Conservation (phyloP, 2,329 filamentous ascomycete genomes). For the Fusarium sp. region DNA sequence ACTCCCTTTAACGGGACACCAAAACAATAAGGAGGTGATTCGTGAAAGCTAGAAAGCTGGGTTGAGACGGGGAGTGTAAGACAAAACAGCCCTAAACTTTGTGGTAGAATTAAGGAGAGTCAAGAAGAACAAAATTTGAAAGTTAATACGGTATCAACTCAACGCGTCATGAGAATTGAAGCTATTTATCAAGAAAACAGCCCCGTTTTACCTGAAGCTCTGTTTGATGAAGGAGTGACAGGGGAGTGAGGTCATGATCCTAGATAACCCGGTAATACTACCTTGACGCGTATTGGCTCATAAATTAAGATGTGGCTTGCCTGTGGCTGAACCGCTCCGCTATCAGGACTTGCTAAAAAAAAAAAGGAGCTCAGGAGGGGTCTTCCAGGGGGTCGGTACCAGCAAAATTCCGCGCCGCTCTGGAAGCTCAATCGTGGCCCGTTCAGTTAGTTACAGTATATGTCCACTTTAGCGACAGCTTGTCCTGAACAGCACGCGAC, state of each 20-base stretch:
- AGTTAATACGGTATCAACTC: slow-evolving; percentile 25
- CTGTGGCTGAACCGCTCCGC: slow-evolving; percentile 35
- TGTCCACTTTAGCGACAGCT: slow-evolving; percentile 48
- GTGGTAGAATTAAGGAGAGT: slow-evolving; percentile 38
- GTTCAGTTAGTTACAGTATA: slow-evolving; percentile 42
- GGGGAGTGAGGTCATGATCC: slow-evolving; percentile 40
- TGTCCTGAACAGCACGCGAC: slow-evolving; percentile 50
- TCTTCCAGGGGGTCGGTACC: slow-evolving; percentile 37
- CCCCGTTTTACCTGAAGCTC: slow-evolving; percentile 27
- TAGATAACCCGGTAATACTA: slow-evolving; percentile 22
- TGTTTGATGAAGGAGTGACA: slow-evolving; percentile 34
- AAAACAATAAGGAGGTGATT: slow-evolving; percentile 19
- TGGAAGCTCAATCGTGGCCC: slow-evolving; percentile 48
- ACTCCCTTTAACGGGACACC: slow-evolving; percentile 19
- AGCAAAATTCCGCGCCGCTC: slow-evolving; percentile 45
- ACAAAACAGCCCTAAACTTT: slow-evolving; percentile 4
- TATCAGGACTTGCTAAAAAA: not conserved
- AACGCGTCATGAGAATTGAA: slow-evolving; percentile 23
- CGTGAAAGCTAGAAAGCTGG: slow-evolving; percentile 13
- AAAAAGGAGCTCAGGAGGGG: slow-evolving; percentile 30
- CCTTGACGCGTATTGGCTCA: slow-evolving; percentile 35
- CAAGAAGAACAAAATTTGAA: slow-evolving; percentile 30
- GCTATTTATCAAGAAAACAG: slow-evolving; percentile 21
- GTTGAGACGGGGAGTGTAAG: slow-evolving; percentile 13
- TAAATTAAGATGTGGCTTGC: slow-evolving; percentile 25